A percentile compares a stretch with the other conserved stretches of the same genome.
Conservation (phyloP, 192 early-diverging fungal genomes). For the Gryganskiella cystojenkinii region DNA sequence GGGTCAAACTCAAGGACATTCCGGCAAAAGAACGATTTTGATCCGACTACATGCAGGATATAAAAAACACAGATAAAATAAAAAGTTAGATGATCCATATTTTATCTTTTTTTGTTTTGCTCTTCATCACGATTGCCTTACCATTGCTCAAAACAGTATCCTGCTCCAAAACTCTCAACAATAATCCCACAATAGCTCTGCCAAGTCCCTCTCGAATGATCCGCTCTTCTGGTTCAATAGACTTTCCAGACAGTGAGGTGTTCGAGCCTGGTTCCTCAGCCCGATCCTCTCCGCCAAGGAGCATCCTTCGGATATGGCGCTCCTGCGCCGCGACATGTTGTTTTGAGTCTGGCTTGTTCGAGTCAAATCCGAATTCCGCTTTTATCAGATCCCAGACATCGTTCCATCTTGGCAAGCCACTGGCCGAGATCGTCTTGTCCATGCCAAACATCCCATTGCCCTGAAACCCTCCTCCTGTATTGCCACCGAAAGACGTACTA, state of each 20-base stretch:
- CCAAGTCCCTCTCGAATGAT: conserved; percentile 39
- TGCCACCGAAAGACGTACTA: no score
- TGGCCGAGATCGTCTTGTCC: neutral
- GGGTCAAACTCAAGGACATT: conserved; percentile 15
- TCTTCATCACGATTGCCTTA: neutral
- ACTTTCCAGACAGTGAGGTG: neutral
- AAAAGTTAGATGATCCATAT: no score
- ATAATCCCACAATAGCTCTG: conserved; percentile 25
- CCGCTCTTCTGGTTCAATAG: conserved; percentile 15
- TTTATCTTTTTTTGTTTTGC: no score
- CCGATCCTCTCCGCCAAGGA: conserved; percentile 7
- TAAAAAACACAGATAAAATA: no score
- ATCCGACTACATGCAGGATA: no score
- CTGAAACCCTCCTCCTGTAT: no score
- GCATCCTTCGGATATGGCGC: conserved; percentile 16
- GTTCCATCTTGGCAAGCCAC: conserved; percentile 40
- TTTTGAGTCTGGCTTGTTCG: conserved; percentile 21
- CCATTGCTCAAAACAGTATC: conserved; percentile 32
- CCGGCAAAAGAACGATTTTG: conserved; percentile 24
- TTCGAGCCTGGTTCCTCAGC: neutral
- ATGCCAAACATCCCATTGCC: no score
- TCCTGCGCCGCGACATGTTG: conserved; percentile 39
- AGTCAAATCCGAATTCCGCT: conserved; percentile 35
- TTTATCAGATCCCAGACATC: conserved; percentile 41
- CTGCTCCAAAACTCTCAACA: conserved; percentile 33